phyloP scores from a whole-genome alignment of 177 flowering plant genomes.

The Vitis hybrid region DNA sequence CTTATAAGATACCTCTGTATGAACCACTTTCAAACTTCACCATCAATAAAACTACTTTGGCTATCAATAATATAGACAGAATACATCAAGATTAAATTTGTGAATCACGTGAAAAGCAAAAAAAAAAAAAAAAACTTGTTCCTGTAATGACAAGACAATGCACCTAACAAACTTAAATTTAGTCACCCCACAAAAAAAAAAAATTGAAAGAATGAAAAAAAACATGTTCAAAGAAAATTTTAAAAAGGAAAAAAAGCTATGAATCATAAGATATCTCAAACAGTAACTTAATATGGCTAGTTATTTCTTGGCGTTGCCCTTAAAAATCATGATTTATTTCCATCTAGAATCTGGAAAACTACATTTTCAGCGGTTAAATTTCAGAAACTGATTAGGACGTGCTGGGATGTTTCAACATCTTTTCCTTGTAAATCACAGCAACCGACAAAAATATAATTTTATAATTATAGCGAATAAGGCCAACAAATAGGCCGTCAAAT shows the following conservation, averaged over 20 bases:
- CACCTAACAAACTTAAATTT: conserved; percentile 27
- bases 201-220: background rate
- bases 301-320: background rate
- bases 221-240: background rate
- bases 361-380: background rate
- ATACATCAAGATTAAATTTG: background rate
- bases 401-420: conserved; percentile 17
- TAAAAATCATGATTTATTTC: too few species aligned
- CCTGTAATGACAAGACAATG: conserved; percentile 15
- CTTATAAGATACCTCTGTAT: too few species aligned
- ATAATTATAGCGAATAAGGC: background rate
- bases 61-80: background rate
- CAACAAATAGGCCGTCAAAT: conserved; percentile 8
- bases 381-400: conserved; percentile 14
- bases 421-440: conserved; percentile 9
- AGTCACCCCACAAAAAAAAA: background rate
- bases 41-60: too few species aligned
- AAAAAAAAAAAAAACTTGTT: background rate
- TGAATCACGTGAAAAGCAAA: background rate
- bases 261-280: background rate
- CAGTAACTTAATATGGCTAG: background rate
- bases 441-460: conserved; percentile 14
- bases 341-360: background rate
- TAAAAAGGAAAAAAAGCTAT: background rate
- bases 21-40: too few species aligned